Percentiles rank a stretch among this genome's conserved stretches.
Conservation (phyloP, 208 protist genomes). For the Angomonas deanei region DNA sequence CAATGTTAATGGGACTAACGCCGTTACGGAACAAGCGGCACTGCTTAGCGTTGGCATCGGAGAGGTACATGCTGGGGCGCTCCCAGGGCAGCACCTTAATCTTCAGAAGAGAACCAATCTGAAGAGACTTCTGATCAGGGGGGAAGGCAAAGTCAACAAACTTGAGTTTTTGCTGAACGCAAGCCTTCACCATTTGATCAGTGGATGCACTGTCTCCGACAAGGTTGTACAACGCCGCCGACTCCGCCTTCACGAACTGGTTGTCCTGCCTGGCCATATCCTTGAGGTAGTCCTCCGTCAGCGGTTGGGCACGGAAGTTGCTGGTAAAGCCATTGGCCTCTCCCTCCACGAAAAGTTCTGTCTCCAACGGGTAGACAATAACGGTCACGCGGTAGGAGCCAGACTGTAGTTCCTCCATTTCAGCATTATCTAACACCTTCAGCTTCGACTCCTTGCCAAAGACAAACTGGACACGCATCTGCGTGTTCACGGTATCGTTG, state of each 20-base stretch:
- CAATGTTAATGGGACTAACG: constrained; percentile 34
- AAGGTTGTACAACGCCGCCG: constrained; percentile 32
- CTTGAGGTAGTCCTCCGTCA: constrained; percentile 59
- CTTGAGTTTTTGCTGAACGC: constrained; percentile 41
- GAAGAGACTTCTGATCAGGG: constrained; percentile 49
- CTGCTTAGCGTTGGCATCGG: constrained; percentile 43
- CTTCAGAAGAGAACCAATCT: constrained; percentile 32
- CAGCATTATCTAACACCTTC: constrained; percentile 45
- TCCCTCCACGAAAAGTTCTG: constrained; percentile 62
- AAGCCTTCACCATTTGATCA: constrained; percentile 48
- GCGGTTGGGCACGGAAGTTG: constrained; percentile 46
- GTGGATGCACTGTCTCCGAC: constrained; percentile 30
- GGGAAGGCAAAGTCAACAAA: constrained; percentile 76
- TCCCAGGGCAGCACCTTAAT: constrained; percentile 67
- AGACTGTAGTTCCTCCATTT: constrained; percentile 20
- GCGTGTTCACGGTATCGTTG: constrained; percentile 64
- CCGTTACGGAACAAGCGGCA: constrained; percentile 51
- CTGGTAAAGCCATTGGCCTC: constrained; percentile 56
- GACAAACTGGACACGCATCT: constrained; percentile 66
- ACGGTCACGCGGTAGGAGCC: constrained; percentile 39
- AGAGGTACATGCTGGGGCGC: constrained; percentile 42
- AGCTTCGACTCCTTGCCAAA: constrained; percentile 66
- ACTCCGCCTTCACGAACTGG: constrained; percentile 17
- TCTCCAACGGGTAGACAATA: constrained; percentile 70
- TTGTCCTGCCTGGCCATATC: constrained; percentile 12